Evolutionary conservation across 495 filamentous ascomycete genomes (phyloP).

Genomic region (Penicillium arizonense): DNA sequence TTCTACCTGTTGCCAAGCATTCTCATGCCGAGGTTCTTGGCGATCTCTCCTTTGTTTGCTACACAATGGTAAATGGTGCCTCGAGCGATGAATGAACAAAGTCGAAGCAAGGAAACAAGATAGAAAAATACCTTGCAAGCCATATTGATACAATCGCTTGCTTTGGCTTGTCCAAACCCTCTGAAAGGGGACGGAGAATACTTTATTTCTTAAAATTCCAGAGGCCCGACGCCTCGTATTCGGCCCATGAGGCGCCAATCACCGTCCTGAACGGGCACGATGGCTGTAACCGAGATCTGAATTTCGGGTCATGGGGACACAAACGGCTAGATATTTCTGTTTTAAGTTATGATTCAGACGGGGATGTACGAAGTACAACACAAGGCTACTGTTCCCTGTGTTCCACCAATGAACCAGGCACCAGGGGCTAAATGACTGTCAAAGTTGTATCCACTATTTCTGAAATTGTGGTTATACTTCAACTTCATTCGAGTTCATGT

Average conservation of each 20-base stretch:
- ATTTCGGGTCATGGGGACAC: neutral
- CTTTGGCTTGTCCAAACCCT: neutral
- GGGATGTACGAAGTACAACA: neutral
- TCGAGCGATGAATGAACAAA: too few relatives aligned
- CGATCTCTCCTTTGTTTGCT: too few relatives aligned
- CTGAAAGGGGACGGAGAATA: neutral
- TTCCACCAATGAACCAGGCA: neutral
- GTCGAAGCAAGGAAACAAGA: too few relatives aligned
- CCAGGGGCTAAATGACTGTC: neutral
- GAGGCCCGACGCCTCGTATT: constrained; percentile 1
- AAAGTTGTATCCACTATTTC: neutral
- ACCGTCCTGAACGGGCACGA: neutral
- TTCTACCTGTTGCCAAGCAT: too few relatives aligned
- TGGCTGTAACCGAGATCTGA: neutral
- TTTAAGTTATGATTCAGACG: neutral
- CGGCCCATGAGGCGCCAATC: constrained; percentile 8
- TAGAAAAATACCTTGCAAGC: too few relatives aligned
- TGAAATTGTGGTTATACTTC: too few relatives aligned
- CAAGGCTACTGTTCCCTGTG: neutral
- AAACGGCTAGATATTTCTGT: neutral
- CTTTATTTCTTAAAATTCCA: neutral
- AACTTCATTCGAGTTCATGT: too few relatives aligned
- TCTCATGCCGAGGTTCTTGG: too few relatives aligned
- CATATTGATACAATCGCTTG: too few relatives aligned
- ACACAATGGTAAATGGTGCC: too few relatives aligned